A percentile compares a stretch with the other conserved stretches of the same genome.
These are phyloP conservation scores for Cryphonectria nitschkei DNA, from an alignment of 2,329 filamentous ascomycete species.

Conservation along the genomic window DNA sequence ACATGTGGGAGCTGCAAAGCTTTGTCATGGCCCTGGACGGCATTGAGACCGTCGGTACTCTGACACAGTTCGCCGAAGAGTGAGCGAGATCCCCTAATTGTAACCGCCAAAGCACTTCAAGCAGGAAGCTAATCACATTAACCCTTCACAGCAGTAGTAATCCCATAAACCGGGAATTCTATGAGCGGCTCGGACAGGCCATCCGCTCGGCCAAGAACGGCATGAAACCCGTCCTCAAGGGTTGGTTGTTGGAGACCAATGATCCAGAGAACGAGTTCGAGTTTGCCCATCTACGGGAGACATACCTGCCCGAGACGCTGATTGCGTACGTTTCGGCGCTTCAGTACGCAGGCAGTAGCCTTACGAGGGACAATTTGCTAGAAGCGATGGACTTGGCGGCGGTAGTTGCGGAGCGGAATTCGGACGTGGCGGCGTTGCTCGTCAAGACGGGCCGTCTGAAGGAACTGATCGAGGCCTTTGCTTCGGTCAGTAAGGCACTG, in stretches of 20 bases:
- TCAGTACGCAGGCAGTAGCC: constrained; percentile 74
- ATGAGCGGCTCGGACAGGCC: constrained; percentile 56
- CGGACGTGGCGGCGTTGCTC: constrained; percentile 68
- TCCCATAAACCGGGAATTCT: constrained; percentile 51
- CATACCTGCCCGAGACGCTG: constrained; percentile 84
- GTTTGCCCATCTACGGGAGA: constrained; percentile 67
- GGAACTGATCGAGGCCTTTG: constrained; percentile 77
- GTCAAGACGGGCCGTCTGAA: constrained; percentile 68
- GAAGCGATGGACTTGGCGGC: constrained; percentile 87
- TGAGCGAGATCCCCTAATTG: constrained; percentile 40
- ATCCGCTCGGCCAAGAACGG: constrained; percentile 58
- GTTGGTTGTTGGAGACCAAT: constrained; percentile 63
- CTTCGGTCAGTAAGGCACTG: constrained; percentile 74
- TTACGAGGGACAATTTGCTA: constrained; percentile 76
- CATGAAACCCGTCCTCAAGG: constrained; percentile 64
- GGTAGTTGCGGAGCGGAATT: constrained; percentile 70
- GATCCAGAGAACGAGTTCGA: constrained; percentile 66
- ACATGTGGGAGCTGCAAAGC: constrained; percentile 70
- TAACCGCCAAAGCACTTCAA: no score
- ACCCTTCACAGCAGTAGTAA: constrained; percentile 38
- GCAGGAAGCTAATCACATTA: constrained; percentile 35
- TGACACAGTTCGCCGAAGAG: constrained; percentile 57
- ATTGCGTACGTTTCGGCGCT: constrained; percentile 82
- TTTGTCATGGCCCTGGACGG: constrained; percentile 68
- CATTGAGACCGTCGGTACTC: constrained; percentile 67